Percentiles rank a stretch among this genome's conserved stretches.
Conservation (phyloP, 495 filamentous ascomycete genomes). For the Glarea lozoyensis region DNA sequence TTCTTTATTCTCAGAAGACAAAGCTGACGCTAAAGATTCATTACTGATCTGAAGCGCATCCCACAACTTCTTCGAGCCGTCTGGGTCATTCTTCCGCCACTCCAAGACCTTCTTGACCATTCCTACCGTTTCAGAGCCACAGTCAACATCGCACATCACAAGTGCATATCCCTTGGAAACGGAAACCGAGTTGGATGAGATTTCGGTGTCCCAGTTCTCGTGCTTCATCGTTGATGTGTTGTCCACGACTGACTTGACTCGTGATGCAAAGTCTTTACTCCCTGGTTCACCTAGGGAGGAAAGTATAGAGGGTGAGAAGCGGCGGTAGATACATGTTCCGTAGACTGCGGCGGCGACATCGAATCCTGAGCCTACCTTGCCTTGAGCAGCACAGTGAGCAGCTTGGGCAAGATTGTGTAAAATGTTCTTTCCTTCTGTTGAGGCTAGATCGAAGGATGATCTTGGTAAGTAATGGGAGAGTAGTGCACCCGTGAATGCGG, state of each 20-base stretch:
- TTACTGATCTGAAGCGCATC: slow-evolving; percentile 63
- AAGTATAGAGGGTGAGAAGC: slow-evolving; percentile 77
- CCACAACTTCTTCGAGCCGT: slow-evolving; percentile 65
- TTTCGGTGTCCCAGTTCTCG: slow-evolving; percentile 68
- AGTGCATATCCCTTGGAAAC: slow-evolving; percentile 61
- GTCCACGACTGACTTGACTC: slow-evolving; percentile 57
- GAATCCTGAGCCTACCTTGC: slow-evolving; percentile 92
- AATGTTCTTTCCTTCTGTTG: slow-evolving; percentile 25
- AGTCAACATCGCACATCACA: slow-evolving; percentile 93
- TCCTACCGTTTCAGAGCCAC: slow-evolving; percentile 83
- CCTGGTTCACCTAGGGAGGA: slow-evolving; percentile 54
- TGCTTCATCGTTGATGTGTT: slow-evolving; percentile 34
- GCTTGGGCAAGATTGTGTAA: slow-evolving; percentile 92
- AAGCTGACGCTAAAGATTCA: slow-evolving; percentile 54
- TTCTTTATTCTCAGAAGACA: slow-evolving; percentile 33
- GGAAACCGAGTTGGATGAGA: slow-evolving; percentile 48
- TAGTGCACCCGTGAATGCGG: slow-evolving; percentile 75
- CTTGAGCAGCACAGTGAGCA: slow-evolving; percentile 91
- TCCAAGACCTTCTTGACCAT: slow-evolving; percentile 88
- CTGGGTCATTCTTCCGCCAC: slow-evolving; percentile 64
- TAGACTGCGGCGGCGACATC: slow-evolving; percentile 93
- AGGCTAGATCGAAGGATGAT: slow-evolving; percentile 41
- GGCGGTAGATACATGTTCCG: slow-evolving; percentile 80
- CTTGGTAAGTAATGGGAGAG: slow-evolving; percentile 70
- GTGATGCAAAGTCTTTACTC: slow-evolving; percentile 51